Percentiles rank a stretch among this genome's conserved stretches.
These are phyloP conservation scores for Ceriops zippeliana DNA, from an alignment of 345 rosid genomes.

Conservation along the genomic window DNA sequence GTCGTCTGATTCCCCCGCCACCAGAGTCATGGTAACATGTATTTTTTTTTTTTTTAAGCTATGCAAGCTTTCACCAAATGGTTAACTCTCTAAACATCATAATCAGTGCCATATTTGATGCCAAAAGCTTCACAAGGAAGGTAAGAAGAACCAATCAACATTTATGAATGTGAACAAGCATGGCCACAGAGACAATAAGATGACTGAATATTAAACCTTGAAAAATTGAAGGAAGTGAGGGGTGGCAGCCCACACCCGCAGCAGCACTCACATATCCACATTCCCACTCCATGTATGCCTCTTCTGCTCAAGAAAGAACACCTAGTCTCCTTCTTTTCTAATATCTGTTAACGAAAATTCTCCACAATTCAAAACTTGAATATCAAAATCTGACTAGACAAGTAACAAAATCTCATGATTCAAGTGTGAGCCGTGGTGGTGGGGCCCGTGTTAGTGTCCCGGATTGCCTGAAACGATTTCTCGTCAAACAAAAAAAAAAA, in stretches of 20 bases:
- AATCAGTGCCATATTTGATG: too few relatives aligned
- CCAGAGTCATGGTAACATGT: too few relatives aligned
- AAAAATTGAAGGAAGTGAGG: slow-evolving; percentile 13
- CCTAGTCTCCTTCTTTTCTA: slow-evolving; percentile 50
- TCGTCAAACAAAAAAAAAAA: not conserved
- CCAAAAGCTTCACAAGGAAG: not conserved
- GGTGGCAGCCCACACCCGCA: slow-evolving; percentile 34
- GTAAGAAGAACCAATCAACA: not conserved
- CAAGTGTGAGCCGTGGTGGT: too few relatives aligned
- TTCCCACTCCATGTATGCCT: slow-evolving; percentile 56
- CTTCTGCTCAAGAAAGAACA: slow-evolving; percentile 70
- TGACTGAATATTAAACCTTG: slow-evolving; percentile 34
- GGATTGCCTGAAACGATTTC: not conserved
- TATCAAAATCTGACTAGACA: too few relatives aligned
- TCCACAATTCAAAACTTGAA: too few relatives aligned
- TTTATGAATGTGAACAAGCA: not conserved
- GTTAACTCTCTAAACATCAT: too few relatives aligned
- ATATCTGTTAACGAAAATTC: slow-evolving; percentile 28
- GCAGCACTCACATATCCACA: slow-evolving; percentile 76
- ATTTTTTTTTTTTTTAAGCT: too few relatives aligned
- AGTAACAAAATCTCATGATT: too few relatives aligned
- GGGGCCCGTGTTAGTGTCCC: too few relatives aligned
- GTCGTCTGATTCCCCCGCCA: too few relatives aligned
- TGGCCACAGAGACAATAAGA: not conserved
- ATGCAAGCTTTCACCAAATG: too few relatives aligned